Conservation (phyloP, 495 filamentous ascomycete genomes). For the Talaromyces ruber region DNA sequence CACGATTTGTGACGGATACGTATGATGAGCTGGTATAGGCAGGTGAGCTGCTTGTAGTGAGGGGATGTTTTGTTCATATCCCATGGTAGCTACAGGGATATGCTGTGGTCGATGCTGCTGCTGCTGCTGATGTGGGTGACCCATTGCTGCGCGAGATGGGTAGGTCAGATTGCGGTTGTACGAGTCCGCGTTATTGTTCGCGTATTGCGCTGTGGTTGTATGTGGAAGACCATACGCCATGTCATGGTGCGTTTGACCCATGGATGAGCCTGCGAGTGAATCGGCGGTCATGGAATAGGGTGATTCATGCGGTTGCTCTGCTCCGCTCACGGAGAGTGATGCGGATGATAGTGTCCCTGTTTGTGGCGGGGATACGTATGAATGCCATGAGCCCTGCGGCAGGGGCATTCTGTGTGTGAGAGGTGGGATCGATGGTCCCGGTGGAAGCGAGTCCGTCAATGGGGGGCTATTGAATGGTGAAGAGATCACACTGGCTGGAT, state of each 20-base stretch:
- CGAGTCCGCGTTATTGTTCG: background rate
- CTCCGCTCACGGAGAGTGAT: background rate
- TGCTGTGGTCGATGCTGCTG: background rate
- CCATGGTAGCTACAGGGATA: slow-evolving; percentile 2
- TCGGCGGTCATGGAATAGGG: background rate
- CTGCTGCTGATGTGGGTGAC: background rate
- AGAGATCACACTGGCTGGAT: slow-evolving; percentile 1
- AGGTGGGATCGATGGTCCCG: slow-evolving; percentile 5
- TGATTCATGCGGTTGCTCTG: background rate
- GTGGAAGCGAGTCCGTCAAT: slow-evolving; percentile 1
- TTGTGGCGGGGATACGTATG: background rate
- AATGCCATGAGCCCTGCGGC: slow-evolving; percentile 1
- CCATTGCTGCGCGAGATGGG: background rate
- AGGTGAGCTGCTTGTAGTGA: slow-evolving; percentile 1
- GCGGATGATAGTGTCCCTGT: background rate
- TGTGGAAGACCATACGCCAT: background rate
- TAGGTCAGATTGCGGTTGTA: background rate
- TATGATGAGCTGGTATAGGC: background rate
- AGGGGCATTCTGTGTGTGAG: slow-evolving; percentile 3
- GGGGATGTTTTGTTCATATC: background rate
- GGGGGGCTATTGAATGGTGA: slow-evolving; percentile 6
- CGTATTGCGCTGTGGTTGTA: background rate
- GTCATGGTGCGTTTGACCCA: background rate
- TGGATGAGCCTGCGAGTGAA: background rate
- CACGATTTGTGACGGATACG: background rate